Evolutionary conservation across 768 basidiomycete species (phyloP).

Genomic region (Royoungia palumana): DNA sequence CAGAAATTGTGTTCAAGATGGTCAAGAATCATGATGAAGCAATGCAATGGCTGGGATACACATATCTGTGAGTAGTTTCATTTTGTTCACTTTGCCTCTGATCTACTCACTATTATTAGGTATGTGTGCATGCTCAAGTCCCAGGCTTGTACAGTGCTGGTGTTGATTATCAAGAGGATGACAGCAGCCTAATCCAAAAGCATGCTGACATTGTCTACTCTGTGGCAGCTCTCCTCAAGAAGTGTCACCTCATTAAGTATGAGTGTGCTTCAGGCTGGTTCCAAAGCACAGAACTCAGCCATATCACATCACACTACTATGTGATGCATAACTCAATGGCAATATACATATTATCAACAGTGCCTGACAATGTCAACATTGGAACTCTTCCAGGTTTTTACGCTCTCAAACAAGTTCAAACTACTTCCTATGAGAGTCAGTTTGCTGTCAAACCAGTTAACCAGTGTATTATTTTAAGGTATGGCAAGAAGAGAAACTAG

Average conservation of each 20-base stretch:
- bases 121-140: constrained; percentile 94
- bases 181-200: constrained; percentile 81
- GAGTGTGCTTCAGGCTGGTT: constrained; percentile 87
- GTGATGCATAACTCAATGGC: constrained; percentile 95
- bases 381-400: constrained; percentile 94
- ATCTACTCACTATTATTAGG: constrained; percentile 40
- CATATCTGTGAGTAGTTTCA: constrained; percentile 65
- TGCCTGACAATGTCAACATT: constrained; percentile 81
- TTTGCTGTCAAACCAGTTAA: neutral
- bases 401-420: constrained; percentile 94
- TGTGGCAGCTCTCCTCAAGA: constrained; percentile 90
- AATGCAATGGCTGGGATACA: constrained; percentile 93
- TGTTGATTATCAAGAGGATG: constrained; percentile 88
- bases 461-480: constrained; percentile 38
- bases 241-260: constrained; percentile 92
- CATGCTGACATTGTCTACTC: constrained; percentile 92
- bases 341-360: constrained; percentile 91
- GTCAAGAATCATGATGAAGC: constrained; percentile 92
- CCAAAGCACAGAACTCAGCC: constrained; percentile 89
- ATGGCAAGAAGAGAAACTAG: constrained; percentile 81
- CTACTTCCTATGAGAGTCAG: constrained; percentile 61
- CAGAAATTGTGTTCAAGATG: constrained; percentile 90
- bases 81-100: constrained; percentile 1
- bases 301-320: constrained; percentile 94
- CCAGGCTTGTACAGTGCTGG: constrained; percentile 82